Percentiles rank a stretch among this genome's conserved stretches.
phyloP scores from a whole-genome alignment of 306 rosid species.

The Elaeagnus macrophylla region DNA sequence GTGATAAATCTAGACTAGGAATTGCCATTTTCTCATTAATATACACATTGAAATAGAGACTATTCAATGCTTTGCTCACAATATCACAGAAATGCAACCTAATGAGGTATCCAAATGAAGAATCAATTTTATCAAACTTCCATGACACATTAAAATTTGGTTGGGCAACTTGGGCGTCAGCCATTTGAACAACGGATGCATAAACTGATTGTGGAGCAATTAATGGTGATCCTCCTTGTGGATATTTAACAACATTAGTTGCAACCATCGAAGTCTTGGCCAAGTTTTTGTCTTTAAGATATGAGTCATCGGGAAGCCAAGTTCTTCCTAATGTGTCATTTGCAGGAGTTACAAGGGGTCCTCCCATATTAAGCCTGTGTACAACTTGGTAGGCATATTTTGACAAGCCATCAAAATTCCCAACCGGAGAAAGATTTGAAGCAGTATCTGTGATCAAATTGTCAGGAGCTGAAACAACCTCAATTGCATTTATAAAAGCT shows the following conservation, averaged over 20 bases:
- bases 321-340: constrained; percentile 37
- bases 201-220: constrained; percentile 35
- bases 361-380: constrained; percentile 35
- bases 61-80: constrained; percentile 30
- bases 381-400: constrained; percentile 22
- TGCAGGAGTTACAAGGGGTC: constrained; percentile 27
- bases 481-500: constrained; percentile 34
- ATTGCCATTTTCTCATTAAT: constrained; percentile 33
- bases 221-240: constrained; percentile 13
- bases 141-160: constrained; percentile 42
- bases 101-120: constrained; percentile 25
- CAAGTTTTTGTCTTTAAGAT: constrained; percentile 8
- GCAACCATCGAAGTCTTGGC: constrained; percentile 10
- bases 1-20: constrained; percentile 37
- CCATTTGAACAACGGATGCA: constrained; percentile 32
- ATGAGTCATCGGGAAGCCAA: constrained; percentile 27
- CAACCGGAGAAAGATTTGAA: constrained; percentile 22
- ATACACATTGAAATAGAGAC: constrained; percentile 36
- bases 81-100: constrained; percentile 41
- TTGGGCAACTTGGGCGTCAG: constrained; percentile 15
- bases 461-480: constrained; percentile 42
- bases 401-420: constrained; percentile 13
- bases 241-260: constrained; percentile 17
- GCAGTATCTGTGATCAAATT: constrained; percentile 20
- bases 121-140: constrained; percentile 22